phyloP scores from a whole-genome alignment of 129 eudicot genomes.

The Heracleum sosnowskyi region DNA sequence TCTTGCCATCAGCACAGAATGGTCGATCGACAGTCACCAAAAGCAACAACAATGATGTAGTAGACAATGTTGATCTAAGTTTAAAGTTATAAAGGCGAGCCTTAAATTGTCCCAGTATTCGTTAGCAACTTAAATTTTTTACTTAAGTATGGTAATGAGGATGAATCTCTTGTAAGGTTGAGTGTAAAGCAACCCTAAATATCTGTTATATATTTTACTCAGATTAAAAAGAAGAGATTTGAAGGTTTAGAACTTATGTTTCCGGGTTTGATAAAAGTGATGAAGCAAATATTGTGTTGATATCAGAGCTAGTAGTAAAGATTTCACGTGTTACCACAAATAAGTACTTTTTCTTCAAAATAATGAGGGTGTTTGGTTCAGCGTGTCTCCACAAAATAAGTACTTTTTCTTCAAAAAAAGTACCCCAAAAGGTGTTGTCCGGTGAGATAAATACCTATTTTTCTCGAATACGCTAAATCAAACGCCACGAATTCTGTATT shows the following conservation, averaged over 20 bases:
- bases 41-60: conserved; percentile 29
- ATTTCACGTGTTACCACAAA: neutral
- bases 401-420: too few species aligned
- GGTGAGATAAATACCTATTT: too few species aligned
- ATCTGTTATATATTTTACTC: neutral
- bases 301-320: neutral
- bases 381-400: too few species aligned
- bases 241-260: neutral
- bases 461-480: too few species aligned
- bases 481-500: neutral
- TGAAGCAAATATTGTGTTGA: neutral
- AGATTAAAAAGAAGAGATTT: neutral
- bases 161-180: conserved; percentile 10
- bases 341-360: too few species aligned
- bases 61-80: conserved; percentile 59
- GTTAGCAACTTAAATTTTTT: neutral
- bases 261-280: neutral
- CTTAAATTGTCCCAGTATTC: neutral
- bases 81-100: conserved; percentile 41
- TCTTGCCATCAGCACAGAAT: conserved; percentile 38
- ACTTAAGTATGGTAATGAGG: neutral
- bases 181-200: neutral
- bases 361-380: too few species aligned
- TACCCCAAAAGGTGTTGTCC: too few species aligned
- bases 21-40: conserved; percentile 4